A percentile compares a stretch with the other conserved stretches of the same genome.
phyloP scores from a whole-genome alignment of 148 eudicot genomes.

The Silene uniflora region DNA sequence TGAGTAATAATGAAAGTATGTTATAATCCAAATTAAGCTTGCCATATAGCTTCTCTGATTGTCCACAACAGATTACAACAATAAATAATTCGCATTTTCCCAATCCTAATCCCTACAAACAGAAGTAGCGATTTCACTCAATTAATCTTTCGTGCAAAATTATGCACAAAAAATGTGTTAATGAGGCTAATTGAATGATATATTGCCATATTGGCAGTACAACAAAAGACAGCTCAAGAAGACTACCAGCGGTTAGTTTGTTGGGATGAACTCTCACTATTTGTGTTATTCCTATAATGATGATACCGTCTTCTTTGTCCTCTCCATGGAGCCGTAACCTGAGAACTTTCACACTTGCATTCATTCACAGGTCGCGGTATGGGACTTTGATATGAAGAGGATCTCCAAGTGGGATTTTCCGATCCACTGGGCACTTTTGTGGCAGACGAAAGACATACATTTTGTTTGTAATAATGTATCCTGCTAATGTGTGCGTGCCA shows the following conservation, averaged over 20 bases:
- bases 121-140: no score
- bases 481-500: slow-evolving; percentile 22
- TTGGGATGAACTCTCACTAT: not conserved
- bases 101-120: no score
- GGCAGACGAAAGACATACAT: not conserved
- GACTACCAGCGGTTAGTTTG: not conserved
- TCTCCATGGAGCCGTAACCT: not conserved
- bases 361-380: no score
- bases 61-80: no score
- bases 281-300: not conserved
- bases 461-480: not conserved
- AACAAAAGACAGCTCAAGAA: not conserved
- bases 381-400: not conserved
- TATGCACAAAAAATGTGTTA: no score
- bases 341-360: not conserved
- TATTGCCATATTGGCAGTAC: not conserved
- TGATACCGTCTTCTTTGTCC: not conserved
- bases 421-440: not conserved
- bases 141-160: no score
- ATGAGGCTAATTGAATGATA: not conserved
- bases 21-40: no score
- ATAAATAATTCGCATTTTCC: no score
- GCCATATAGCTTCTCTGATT: no score
- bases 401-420: not conserved
- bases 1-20: no score